Conservation (phyloP, 768 basidiomycete genomes). For the Leccinellum luteum region DNA sequence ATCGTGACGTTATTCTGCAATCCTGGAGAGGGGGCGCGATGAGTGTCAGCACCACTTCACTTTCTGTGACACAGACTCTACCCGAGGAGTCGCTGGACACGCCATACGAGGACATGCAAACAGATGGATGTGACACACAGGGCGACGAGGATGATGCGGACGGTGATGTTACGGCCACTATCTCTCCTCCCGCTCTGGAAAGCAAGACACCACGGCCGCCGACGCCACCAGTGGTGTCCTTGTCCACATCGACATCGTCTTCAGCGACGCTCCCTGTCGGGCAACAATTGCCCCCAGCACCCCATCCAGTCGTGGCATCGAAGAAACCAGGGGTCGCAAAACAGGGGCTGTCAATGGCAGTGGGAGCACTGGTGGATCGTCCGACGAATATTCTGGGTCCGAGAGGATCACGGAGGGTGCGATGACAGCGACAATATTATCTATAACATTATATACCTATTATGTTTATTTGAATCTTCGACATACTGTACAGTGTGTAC, state of each 20-base stretch:
- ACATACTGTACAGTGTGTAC: background rate
- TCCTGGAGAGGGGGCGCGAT: constrained; percentile 42
- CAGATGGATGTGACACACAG: constrained; percentile 27
- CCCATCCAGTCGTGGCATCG: background rate
- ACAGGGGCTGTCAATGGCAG: constrained; percentile 21
- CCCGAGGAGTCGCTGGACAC: constrained; percentile 28
- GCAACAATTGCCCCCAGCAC: constrained; percentile 8
- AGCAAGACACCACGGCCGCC: constrained; percentile 13
- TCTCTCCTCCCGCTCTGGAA: constrained; percentile 6
- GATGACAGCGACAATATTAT: constrained; percentile 17
- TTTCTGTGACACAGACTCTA: constrained; percentile 37
- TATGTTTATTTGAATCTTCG: background rate
- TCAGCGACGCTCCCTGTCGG: constrained; percentile 26
- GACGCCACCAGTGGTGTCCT: constrained; percentile 29
- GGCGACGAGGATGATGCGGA: constrained; percentile 8
- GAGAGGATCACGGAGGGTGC: constrained; percentile 30
- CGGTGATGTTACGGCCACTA: constrained; percentile 22
- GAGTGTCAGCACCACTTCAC: constrained; percentile 35
- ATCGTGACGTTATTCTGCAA: constrained; percentile 57
- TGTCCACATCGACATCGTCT: constrained; percentile 41
- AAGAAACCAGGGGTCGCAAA: constrained; percentile 26
- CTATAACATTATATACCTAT: constrained; percentile 4
- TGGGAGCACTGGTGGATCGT: constrained; percentile 31
- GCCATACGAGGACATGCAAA: constrained; percentile 13
- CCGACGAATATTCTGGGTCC: constrained; percentile 35